These are phyloP conservation scores for Daldinia grandis DNA, from an alignment of 495 filamentous ascomycete species.

Conservation along the genomic window DNA sequence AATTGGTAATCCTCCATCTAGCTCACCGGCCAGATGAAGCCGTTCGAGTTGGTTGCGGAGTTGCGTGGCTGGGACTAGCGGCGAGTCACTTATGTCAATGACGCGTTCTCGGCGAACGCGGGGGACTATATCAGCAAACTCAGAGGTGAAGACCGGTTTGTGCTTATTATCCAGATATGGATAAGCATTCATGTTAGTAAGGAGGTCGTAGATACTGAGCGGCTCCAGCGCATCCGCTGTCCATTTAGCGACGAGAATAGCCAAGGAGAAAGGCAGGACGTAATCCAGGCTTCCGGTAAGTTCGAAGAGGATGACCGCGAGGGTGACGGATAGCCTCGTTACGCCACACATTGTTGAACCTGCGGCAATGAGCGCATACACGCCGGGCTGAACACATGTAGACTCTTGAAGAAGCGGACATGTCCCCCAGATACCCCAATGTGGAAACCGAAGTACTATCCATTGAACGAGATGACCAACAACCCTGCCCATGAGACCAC, in stretches of 20 bases:
- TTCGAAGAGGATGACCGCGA: constrained; percentile 96
- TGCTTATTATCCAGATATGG: constrained; percentile 95
- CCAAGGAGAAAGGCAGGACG: constrained; percentile 92
- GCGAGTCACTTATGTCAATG: constrained; percentile 86
- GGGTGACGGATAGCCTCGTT: constrained; percentile 89
- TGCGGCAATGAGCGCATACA: constrained; percentile 94
- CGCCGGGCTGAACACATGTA: constrained; percentile 91
- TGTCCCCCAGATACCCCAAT: constrained; percentile 73
- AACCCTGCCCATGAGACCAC: constrained; percentile 88
- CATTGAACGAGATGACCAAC: constrained; percentile 90
- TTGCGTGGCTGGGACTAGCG: constrained; percentile 74
- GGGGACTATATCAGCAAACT: constrained; percentile 85
- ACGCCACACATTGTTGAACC: constrained; percentile 99
- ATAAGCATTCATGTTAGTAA: constrained; percentile 97
- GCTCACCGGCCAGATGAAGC: constrained; percentile 84
- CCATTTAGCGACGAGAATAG: constrained; percentile 95
- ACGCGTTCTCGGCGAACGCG: constrained; percentile 74
- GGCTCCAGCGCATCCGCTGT: constrained; percentile 96
- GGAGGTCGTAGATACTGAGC: constrained; percentile 91
- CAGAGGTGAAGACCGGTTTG: constrained; percentile 84
- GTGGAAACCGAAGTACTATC: constrained; percentile 74
- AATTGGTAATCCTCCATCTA: constrained; percentile 92
- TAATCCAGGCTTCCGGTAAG: constrained; percentile 94
- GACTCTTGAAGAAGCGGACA: constrained; percentile 75
- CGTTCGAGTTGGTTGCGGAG: constrained; percentile 82